These are phyloP conservation scores for Astragalus membranaceus DNA, from an alignment of 306 rosid genomes.

Conservation along the genomic window DNA sequence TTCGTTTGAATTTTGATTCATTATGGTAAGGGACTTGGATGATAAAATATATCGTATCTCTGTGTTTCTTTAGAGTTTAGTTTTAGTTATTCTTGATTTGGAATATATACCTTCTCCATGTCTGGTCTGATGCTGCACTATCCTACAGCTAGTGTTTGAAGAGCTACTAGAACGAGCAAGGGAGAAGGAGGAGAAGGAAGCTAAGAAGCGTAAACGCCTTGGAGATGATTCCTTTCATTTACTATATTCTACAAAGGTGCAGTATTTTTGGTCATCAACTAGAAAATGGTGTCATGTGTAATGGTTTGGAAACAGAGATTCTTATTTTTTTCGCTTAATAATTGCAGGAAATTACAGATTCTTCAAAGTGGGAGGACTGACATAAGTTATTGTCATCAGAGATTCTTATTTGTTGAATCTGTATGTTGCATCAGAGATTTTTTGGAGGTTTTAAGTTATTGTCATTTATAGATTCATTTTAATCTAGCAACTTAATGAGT, in stretches of 20 bases:
- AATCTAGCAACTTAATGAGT: too few relatives aligned
- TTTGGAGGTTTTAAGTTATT: too few relatives aligned
- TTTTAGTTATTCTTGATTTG: constrained; percentile 17
- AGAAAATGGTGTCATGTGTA: constrained; percentile 1
- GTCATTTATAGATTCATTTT: too few relatives aligned
- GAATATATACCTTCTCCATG: not conserved
- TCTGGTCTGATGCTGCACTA: constrained; percentile 22
- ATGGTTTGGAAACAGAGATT: constrained; percentile 13
- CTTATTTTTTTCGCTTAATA: constrained; percentile 16
- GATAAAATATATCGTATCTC: not conserved
- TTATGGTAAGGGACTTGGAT: not conserved
- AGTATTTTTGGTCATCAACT: constrained; percentile 16
- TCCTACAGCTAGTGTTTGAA: constrained; percentile 79
- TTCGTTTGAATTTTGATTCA: not conserved
- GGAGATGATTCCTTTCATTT: constrained; percentile 59
- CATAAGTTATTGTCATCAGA: too few relatives aligned
- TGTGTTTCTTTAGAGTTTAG: not conserved
- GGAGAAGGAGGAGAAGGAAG: constrained; percentile 93
- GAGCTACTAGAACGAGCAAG: constrained; percentile 68
- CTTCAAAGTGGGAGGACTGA: constrained; percentile 81
- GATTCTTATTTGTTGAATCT: too few relatives aligned
- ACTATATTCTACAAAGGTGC: constrained; percentile 68
- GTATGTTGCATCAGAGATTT: too few relatives aligned
- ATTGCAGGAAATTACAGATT: constrained; percentile 62
- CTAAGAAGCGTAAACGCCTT: constrained; percentile 79